Percentiles rank a stretch among this genome's conserved stretches.
These are phyloP conservation scores for Asparagopsis taxiformis DNA, from an alignment of 31 red algal genomes.

Conservation along the genomic window DNA sequence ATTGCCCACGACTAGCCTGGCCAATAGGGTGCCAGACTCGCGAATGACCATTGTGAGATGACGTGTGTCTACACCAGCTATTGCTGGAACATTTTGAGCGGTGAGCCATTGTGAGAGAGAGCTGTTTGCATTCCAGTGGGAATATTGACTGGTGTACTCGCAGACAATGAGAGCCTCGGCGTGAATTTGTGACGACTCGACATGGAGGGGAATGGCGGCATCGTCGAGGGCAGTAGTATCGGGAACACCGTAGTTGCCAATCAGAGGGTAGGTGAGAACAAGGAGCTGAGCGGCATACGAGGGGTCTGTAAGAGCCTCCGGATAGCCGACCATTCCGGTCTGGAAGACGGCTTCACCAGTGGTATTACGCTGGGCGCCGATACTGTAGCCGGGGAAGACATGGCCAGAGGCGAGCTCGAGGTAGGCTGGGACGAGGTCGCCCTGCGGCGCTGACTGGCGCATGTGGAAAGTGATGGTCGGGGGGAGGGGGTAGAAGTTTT, in stretches of 20 bases:
- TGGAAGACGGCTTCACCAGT: constrained; percentile 97
- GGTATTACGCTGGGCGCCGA: constrained; percentile 59
- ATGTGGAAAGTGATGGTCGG: background rate
- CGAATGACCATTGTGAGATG: constrained; percentile 92
- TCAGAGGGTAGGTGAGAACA: constrained; percentile 92
- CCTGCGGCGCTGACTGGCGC: background rate
- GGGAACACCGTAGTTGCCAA: constrained; percentile 96
- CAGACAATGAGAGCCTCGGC: constrained; percentile 82
- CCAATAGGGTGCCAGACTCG: constrained; percentile 84
- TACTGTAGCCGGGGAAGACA: constrained; percentile 78
- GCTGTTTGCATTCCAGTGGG: constrained; percentile 82
- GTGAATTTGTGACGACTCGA: constrained; percentile 80
- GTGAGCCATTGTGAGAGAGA: constrained; percentile 79
- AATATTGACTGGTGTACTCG: constrained; percentile 66
- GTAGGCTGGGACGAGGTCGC: constrained; percentile 15
- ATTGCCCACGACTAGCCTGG: constrained; percentile 68
- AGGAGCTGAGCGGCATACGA: constrained; percentile 93
- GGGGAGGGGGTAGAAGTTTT: background rate
- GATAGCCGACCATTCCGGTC: constrained; percentile 99
- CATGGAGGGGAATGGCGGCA: constrained; percentile 34
- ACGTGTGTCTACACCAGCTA: constrained; percentile 93
- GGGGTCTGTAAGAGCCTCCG: constrained; percentile 96
- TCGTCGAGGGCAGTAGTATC: constrained; percentile 42
- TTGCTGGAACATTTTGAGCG: constrained; percentile 65
- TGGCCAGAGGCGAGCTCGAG: constrained; percentile 45